Evolutionary conservation across 371 early-diverging fungal genomes (phyloP).

Genomic region (Mucor ambiguus): DNA sequence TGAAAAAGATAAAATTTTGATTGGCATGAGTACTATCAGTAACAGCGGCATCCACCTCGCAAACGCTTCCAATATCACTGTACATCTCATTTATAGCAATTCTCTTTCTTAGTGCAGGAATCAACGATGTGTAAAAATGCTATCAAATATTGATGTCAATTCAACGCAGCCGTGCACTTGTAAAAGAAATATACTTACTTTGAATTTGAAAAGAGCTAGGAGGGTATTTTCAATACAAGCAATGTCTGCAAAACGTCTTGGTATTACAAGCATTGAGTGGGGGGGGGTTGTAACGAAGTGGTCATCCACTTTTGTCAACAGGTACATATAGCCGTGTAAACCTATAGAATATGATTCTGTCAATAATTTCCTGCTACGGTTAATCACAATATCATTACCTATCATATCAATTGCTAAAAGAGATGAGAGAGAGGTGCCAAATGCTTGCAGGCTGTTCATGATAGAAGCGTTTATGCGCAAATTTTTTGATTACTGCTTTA

Average conservation of each 20-base stretch:
- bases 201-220: neutral
- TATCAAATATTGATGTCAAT: conserved; percentile 9
- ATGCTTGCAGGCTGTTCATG: conserved; percentile 9
- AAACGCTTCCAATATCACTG: neutral
- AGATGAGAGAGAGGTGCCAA: conserved; percentile 8
- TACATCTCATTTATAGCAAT: neutral
- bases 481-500: no score
- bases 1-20: neutral
- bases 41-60: neutral
- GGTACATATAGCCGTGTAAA: conserved; percentile 12
- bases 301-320: conserved; percentile 10
- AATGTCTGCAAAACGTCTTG: conserved; percentile 19
- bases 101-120: conserved; percentile 12
- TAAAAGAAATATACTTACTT: neutral
- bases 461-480: conserved; percentile 12
- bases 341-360: conserved; percentile 12
- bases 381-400: conserved; percentile 8
- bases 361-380: conserved; percentile 11
- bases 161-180: conserved; percentile 9
- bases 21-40: neutral
- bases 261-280: conserved; percentile 12
- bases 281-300: conserved; percentile 6
- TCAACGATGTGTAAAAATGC: conserved; percentile 6
- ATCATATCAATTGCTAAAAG: conserved; percentile 15
- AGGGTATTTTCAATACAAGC: conserved; percentile 8